Base-by-base conservation (phyloP, 768 basidiomycete species). In the Boletales sp. region DNA sequence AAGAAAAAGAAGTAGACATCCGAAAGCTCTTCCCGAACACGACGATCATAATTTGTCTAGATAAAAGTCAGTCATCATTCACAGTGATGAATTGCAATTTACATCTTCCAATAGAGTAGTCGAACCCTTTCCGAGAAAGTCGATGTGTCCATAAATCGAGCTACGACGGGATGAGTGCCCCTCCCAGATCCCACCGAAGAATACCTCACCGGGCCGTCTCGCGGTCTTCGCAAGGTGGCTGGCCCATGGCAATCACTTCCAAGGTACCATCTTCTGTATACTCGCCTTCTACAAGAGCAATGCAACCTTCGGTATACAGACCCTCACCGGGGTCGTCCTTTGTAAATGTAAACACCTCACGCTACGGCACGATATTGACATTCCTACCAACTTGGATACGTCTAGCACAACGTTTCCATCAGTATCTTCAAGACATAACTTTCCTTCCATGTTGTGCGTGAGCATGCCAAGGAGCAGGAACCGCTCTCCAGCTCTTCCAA, bases 381-480 rank as follows among this genome's bases (percentile, higher is more conserved):
- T 29, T 37, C 56, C 61, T 56, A 94, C 95, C 45, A 94, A 76
- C 62, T 87, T 86, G 6, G 87, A 85, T 53, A 97, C 86, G 64
- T 98, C 92, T 37, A 99, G 75, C 45, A 83, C 84, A 7, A 98
- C 95, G 24, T 74, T 76, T 11, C 95, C 97, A 61, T 99, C 97
- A 10, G 88, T 77, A 64, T 99, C 97, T 69, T 98, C 97, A 18
- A 99, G 72, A 60, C 87, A 94, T 21, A 97, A 69, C 58, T 83
- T 87, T 2, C 95, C 94, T 67, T 95, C 91, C 63, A 93, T 93
- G 52, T 87, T 84, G 54, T 92, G 84, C 1, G 84, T 74, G 5
- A 99, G 79, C 87, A 98, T 92, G 14, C 97, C 97, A 31, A 98
- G 82, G 6, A 99, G 79, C 40, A 99, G 72, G 70, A 99, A 99